Evolutionary conservation across 2,329 filamentous ascomycete species (phyloP).

Genomic region (Ophiostoma himal-ulmi): DNA sequence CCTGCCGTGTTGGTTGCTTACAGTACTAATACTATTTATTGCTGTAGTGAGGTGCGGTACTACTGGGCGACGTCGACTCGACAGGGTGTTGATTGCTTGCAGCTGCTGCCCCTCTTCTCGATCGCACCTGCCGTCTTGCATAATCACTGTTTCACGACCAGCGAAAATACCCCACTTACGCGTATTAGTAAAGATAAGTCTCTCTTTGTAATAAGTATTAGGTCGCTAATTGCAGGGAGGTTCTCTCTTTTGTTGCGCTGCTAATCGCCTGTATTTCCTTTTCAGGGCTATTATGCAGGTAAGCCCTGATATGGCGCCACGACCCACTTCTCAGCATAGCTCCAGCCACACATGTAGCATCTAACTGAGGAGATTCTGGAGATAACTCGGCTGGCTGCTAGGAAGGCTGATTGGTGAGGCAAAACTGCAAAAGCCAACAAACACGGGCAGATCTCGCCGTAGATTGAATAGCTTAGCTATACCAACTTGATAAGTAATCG

Average conservation of each 20-base stretch:
- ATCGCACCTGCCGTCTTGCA: constrained; percentile 11
- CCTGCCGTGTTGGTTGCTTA: neutral
- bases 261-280: constrained; percentile 12
- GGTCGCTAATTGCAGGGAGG: constrained; percentile 12
- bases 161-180: neutral
- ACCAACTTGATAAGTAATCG: neutral
- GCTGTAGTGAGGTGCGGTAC: too few species aligned
- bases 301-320: constrained; percentile 22
- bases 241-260: constrained; percentile 13
- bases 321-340: constrained; percentile 13
- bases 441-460: neutral
- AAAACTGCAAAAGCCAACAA: neutral
- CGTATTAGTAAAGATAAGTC: neutral
- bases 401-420: neutral
- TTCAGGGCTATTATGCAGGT: constrained; percentile 23
- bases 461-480: too few species aligned
- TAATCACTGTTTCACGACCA: neutral
- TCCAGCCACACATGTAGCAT: constrained; percentile 15
- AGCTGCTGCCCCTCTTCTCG: neutral
- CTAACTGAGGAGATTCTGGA: neutral
- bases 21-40: neutral
- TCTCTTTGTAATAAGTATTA: neutral
- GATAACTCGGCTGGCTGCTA: neutral
- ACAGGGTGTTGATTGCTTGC: neutral
- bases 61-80: constrained; percentile 5